Evolutionary conservation across 1,139 yeast genomes (phyloP), one percentile per base, ranked within the genome.

Genomic region (Spathaspora sp.): DNA sequence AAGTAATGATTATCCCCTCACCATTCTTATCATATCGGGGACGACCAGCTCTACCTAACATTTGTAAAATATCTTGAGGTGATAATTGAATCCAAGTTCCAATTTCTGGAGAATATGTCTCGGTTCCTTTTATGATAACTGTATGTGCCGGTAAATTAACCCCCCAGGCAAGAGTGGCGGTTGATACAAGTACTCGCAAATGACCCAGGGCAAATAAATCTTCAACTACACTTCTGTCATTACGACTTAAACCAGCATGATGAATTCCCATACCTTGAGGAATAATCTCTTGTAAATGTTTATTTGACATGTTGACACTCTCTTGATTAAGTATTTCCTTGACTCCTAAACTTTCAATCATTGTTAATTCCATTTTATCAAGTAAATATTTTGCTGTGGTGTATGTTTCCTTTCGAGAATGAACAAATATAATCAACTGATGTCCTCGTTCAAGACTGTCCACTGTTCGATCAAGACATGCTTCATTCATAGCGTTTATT

Each of bases 151-250:
- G 99, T 47, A 93, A 75, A 61, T 93, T 93, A 34, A 93, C 98
- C 75, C 99, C 99, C 99, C 98, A 93, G 0, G 99, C 98, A 52
- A 93, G 78, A 0, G 99, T 93, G 0, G 98, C 96, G 1, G 99
- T 93, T 0, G 96, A 89, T 1, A 91, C 95, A 44, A 93, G 72
- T 1, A 91, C 89, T 56, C 82, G 84, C 24, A 89, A 68, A 47
- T 86, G 83, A 2, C 98, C 97, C 52, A 84, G 93, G 1, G 96
- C 91, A 69, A 93, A 93, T 40, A 89, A 68, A 57, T 88, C 93
- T 65, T 93, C 99, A 0, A 91, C 83, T 1, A 83, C 74, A 5
- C 84, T 75, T 60, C 99, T 77, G 59, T 90, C 97, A 4, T 72
- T 74, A 52, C 83, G 79, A 24, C 81, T 70, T 54, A 93, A 73